Evolutionary conservation across 371 early-diverging fungal genomes (phyloP).

Genomic region (Polyrhizophydium stewartii): DNA sequence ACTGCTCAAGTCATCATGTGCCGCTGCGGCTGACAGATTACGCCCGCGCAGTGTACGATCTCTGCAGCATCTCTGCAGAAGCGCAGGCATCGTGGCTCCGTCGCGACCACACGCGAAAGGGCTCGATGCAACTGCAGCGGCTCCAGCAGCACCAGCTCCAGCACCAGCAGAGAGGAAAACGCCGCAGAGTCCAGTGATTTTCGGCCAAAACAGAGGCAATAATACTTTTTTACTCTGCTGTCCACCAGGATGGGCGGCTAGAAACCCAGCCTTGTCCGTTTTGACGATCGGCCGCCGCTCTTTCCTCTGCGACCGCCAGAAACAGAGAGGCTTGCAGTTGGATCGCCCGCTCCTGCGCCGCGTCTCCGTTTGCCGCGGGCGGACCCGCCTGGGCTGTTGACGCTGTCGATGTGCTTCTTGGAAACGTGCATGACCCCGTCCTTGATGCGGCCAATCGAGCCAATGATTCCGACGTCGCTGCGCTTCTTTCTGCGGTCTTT

Average conservation of each 20-base stretch:
- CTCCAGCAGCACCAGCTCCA: slow-evolving; percentile 1
- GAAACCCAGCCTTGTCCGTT: too few species aligned
- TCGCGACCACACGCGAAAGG: neutral
- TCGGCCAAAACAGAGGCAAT: too few species aligned
- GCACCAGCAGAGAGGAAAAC: neutral
- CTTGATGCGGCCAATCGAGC: neutral
- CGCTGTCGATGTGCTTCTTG: neutral
- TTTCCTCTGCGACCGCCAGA: neutral
- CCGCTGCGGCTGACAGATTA: too few species aligned
- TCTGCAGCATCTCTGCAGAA: neutral
- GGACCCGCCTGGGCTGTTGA: neutral
- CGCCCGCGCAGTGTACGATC: neutral
- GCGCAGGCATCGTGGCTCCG: neutral
- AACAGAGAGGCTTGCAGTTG: too few species aligned
- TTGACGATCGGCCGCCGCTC: too few species aligned
- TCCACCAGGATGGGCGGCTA: too few species aligned
- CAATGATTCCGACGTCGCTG: neutral
- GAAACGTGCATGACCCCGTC: neutral
- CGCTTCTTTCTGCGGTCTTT: neutral
- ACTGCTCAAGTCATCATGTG: too few species aligned
- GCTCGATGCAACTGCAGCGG: neutral
- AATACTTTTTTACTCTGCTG: too few species aligned
- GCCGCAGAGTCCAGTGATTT: neutral
- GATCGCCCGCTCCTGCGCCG: too few species aligned
- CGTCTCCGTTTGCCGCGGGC: neutral